Conservation (phyloP, 2,329 filamentous ascomycete species). For the Aspergillus carbonarius region DNA sequence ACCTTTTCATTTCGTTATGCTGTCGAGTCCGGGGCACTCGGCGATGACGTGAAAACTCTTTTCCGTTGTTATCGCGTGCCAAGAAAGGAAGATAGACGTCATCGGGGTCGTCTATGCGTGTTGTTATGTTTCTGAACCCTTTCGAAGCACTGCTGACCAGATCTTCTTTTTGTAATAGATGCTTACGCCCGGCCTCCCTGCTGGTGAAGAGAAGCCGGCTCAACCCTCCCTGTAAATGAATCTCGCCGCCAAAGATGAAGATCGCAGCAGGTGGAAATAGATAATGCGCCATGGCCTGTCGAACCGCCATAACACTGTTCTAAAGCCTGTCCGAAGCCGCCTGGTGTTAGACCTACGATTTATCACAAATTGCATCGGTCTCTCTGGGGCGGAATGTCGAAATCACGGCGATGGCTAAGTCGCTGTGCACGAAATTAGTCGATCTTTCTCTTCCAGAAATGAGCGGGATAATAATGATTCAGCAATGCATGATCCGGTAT, state of each 20-base stretch:
- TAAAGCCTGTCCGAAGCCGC: conserved; percentile 6
- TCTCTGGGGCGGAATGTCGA: conserved; percentile 11
- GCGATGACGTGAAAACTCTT: conserved; percentile 9
- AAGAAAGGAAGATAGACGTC: conserved; percentile 3
- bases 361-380: conserved; percentile 4
- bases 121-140: background rate
- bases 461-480: background rate
- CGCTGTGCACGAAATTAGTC: background rate
- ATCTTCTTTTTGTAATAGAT: conserved; percentile 30
- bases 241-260: conserved; percentile 20
- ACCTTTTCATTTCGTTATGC: background rate
- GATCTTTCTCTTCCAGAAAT: background rate
- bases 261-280: conserved; percentile 19
- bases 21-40: background rate
- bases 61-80: conserved; percentile 9
- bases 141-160: conserved; percentile 16
- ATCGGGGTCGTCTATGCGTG: background rate
- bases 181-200: conserved; percentile 41
- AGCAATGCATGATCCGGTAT: background rate
- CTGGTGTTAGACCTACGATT: conserved; percentile 6
- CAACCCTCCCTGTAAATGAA: conserved; percentile 41
- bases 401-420: background rate
- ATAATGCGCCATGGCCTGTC: conserved; percentile 9
- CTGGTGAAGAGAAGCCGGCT: conserved; percentile 28
- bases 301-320: conserved; percentile 5